phyloP scores from a whole-genome alignment of 1,139 yeast species.

The Kurtzmaniella quercitrusa region DNA sequence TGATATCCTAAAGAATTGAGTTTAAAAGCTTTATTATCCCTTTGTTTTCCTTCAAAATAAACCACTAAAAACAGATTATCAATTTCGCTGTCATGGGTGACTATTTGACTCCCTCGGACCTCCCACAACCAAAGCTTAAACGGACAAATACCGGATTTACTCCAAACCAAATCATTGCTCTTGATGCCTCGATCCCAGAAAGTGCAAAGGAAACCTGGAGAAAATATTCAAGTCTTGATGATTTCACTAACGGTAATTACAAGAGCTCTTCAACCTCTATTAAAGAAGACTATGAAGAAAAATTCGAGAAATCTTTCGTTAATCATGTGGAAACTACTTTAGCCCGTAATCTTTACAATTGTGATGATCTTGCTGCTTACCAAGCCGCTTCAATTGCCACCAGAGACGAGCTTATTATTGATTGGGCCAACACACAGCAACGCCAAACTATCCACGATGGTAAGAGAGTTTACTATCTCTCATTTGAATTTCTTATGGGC shows the following conservation, averaged over 20 bases:
- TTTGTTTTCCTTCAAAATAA: too few relatives aligned
- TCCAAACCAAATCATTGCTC: conserved; percentile 80
- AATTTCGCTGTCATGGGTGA: conserved; percentile 37
- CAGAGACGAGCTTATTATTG: conserved; percentile 74
- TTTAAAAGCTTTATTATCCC: too few relatives aligned
- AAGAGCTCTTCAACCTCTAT: conserved; percentile 22
- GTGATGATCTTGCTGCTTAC: conserved; percentile 90
- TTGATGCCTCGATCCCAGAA: conserved; percentile 79
- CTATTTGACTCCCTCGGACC: conserved; percentile 37
- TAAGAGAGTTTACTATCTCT: conserved; percentile 81
- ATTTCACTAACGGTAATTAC: conserved; percentile 13
- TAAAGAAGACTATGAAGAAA: conserved; percentile 40
- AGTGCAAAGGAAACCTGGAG: conserved; percentile 76
- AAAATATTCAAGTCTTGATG: conserved; percentile 46
- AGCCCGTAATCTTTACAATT: conserved; percentile 86
- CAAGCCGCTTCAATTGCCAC: conserved; percentile 81
- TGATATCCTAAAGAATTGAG: too few relatives aligned
- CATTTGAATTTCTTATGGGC: conserved; percentile 91
- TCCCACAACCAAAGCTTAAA: conserved; percentile 45
- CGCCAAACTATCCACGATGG: conserved; percentile 80
- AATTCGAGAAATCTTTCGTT: conserved; percentile 68
- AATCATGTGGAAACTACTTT: conserved; percentile 85
- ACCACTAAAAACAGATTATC: too few relatives aligned
- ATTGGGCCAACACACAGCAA: conserved; percentile 95
- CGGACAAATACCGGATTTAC: conserved; percentile 88